These are phyloP conservation scores for Hanseniaspora hatyaiensis DNA, from an alignment of 805 yeast genomes.

Conservation along the genomic window DNA sequence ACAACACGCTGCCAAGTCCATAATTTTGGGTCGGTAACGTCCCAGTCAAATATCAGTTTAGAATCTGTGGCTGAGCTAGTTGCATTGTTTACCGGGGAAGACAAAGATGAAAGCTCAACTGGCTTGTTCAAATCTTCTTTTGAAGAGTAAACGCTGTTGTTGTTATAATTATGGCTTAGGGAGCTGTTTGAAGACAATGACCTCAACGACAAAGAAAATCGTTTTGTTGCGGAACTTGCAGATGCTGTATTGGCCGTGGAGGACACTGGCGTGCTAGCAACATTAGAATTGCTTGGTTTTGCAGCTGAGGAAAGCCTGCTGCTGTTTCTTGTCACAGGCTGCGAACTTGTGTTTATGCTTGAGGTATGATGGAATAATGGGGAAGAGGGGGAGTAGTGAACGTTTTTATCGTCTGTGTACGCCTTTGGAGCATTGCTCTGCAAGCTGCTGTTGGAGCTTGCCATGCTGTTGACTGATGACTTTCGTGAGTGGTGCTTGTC, in stretches of 20 bases:
- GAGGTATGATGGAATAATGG: no score
- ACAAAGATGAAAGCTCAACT: neutral
- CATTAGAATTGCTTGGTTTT: neutral
- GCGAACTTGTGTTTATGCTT: neutral
- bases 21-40: conserved; percentile 42
- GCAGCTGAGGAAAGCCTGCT: conserved; percentile 16
- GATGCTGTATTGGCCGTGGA: neutral
- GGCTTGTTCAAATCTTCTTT: conserved; percentile 1
- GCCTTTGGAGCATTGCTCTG: neutral
- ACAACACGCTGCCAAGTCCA: conserved; percentile 65
- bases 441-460: conserved; percentile 1
- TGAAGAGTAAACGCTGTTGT: neutral
- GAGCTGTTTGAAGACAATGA: conserved; percentile 16
- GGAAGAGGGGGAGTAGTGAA: neutral
- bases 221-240: conserved; percentile 1
- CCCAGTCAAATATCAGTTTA: conserved; percentile 35
- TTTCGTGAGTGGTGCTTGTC: conserved; percentile 12
- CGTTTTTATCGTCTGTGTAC: neutral
- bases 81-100: neutral
- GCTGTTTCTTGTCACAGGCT: conserved; percentile 6
- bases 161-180: neutral
- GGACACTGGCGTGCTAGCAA: neutral
- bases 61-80: conserved; percentile 19
- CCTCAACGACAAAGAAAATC: conserved; percentile 15
- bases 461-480: conserved; percentile 3